A percentile compares a stretch with the other conserved stretches of the same genome.
Evolutionary conservation across 1,139 yeast species (phyloP).

Genomic region (Saccharomyces pastorianus): DNA sequence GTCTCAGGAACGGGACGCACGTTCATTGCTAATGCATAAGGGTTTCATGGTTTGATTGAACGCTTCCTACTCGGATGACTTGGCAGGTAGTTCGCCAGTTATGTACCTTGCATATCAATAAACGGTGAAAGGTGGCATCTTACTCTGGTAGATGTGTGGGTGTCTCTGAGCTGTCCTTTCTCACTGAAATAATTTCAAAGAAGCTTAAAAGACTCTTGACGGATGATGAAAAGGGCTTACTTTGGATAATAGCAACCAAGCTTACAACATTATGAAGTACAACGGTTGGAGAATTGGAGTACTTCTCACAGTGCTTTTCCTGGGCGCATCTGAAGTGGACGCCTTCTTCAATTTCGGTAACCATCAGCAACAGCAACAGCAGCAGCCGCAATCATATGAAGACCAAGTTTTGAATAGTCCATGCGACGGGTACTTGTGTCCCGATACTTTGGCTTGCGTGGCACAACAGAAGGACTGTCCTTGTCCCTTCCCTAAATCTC

Average conservation of each 20-base stretch:
- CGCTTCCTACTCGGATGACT: neutral
- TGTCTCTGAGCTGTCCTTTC: neutral
- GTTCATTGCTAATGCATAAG: no score
- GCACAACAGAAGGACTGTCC: conserved; percentile 66
- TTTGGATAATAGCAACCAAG: neutral
- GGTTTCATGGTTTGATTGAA: no score
- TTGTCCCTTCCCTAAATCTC: conserved; percentile 81
- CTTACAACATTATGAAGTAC: neutral
- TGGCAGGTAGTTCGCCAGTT: neutral
- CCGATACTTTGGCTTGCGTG: conserved; percentile 76
- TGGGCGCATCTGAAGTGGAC: neutral
- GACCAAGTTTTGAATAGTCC: conserved; percentile 33
- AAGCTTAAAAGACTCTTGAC: neutral
- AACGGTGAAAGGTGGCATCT: neutral
- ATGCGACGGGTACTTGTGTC: conserved; percentile 73
- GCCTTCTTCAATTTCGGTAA: conserved; percentile 22
- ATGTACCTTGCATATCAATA: neutral
- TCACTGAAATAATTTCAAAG: neutral
- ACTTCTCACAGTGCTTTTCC: neutral
- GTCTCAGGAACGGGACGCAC: no score
- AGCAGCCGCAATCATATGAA: conserved; percentile 33
- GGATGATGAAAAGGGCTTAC: neutral
- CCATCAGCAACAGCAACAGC: conserved; percentile 36
- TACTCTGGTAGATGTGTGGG: neutral
- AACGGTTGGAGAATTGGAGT: neutral